phyloP scores from a whole-genome alignment of 768 basidiomycete genomes.

The Mycena rebaudengoi region DNA sequence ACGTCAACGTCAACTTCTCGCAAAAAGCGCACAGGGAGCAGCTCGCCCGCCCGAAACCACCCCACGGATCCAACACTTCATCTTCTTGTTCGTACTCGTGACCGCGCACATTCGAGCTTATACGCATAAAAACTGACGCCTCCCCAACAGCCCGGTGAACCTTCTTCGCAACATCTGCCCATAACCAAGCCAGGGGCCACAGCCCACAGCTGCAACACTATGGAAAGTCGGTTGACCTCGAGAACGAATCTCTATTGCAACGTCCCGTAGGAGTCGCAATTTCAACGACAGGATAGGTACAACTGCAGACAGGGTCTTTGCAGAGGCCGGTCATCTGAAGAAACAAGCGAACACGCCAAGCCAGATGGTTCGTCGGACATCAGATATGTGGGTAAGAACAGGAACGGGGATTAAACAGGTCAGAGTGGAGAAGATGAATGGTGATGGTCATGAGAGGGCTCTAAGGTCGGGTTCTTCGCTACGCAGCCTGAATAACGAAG shows the following conservation, averaged over 20 bases:
- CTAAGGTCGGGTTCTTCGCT: slow-evolving; percentile 20
- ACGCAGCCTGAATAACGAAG: slow-evolving; percentile 20
- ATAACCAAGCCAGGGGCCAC: slow-evolving; percentile 24
- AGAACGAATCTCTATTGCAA: slow-evolving; percentile 27
- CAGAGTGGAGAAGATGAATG: slow-evolving; percentile 14
- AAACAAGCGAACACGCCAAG: slow-evolving; percentile 9
- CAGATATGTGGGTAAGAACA: background rate
- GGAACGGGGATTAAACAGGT: slow-evolving; percentile 18
- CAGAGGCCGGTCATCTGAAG: slow-evolving; percentile 8
- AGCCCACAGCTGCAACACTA: slow-evolving; percentile 19
- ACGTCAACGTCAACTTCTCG: slow-evolving; percentile 18
- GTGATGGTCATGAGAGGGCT: slow-evolving; percentile 10
- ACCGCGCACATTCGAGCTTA: slow-evolving; percentile 11
- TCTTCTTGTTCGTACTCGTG: slow-evolving; percentile 17
- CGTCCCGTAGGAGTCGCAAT: slow-evolving; percentile 20
- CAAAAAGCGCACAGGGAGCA: slow-evolving; percentile 19
- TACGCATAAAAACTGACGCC: slow-evolving; percentile 4
- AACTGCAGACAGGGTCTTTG: slow-evolving; percentile 15
- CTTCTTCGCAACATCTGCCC: slow-evolving; percentile 19
- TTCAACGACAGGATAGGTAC: slow-evolving; percentile 25
- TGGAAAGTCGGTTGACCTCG: slow-evolving; percentile 14
- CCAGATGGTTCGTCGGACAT: slow-evolving; percentile 17
- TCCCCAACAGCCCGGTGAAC: slow-evolving; percentile 10
- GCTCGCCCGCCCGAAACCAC: slow-evolving; percentile 20
- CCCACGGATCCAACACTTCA: slow-evolving; percentile 6